Base-by-base conservation (phyloP, 176 grass and related monocot species). In the Oryza glumipatula region DNA sequence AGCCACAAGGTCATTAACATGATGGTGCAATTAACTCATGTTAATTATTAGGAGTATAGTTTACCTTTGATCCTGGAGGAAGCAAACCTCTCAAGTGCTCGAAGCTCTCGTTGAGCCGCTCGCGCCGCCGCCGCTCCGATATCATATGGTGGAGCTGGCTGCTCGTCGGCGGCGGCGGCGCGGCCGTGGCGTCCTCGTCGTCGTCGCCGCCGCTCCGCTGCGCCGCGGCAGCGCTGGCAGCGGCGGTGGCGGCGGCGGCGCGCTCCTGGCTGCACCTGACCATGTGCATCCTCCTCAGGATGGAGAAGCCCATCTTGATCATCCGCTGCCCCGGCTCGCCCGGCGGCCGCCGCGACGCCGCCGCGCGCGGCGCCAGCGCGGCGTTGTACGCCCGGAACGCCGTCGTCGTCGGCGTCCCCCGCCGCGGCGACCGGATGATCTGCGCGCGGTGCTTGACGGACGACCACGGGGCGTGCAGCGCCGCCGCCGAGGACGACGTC, bases 101-200 rank as follows among this genome's bases (percentile, higher is more conserved):
- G 51, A 97, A 97, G 83, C 84, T 86, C 75, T 97, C 94, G 67
- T 94, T 97, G 22, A 97, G 85, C 89, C 86, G 88, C 87, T 94
- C 87, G 68, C 94, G 78, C 23, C 94, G 70, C 60, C 76, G 45
- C 51, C 94, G 84, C 75, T 97, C 94, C 22, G 94, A 91, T 84
- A 97, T 84, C 87, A 90, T 89, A 81, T 97, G 94, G 82, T 92
- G 86, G 8, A 92, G 76, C 79, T 97, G 94, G 85, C 86, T 92
- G 74, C 82, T 92, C 82, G 88, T 44, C 30, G 87, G 82, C 47
- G 69, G 60, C 33, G 61, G 0, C 16, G 48, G 23, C 15, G 78
- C 21, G 6, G 67, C 73, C 0, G 35, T 23, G 2, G 19, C 71
- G 1, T 43, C 21, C 1, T 63, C 80, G 11, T 49, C 56, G 38